phyloP scores from a whole-genome alignment of 805 yeast species.

The Lipomyces yamadae region DNA sequence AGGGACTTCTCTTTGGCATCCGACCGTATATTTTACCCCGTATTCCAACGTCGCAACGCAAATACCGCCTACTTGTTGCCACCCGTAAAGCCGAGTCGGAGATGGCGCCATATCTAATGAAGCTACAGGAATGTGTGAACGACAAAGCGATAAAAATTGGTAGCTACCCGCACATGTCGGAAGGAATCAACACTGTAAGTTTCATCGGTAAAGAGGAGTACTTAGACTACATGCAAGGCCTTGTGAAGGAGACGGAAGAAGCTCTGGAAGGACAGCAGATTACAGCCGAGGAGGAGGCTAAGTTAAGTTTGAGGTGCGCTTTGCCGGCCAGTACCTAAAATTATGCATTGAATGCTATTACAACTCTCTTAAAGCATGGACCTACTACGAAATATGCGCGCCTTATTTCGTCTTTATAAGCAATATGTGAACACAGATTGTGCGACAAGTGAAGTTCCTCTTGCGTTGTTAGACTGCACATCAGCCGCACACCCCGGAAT shows the following conservation, averaged over 20 bases:
- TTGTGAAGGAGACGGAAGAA: conserved; percentile 55
- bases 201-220: conserved; percentile 62
- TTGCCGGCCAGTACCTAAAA: background rate
- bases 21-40: conserved; percentile 48
- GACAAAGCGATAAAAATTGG: conserved; percentile 68
- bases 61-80: conserved; percentile 59
- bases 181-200: conserved; percentile 71
- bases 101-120: conserved; percentile 66
- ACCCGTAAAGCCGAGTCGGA: conserved; percentile 66
- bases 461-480: too few relatives aligned
- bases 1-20: conserved; percentile 55
- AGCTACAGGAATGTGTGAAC: conserved; percentile 54
- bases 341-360: background rate
- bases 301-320: conserved; percentile 18
- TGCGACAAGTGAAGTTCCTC: too few relatives aligned
- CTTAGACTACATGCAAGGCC: conserved; percentile 47
- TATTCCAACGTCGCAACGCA: conserved; percentile 48
- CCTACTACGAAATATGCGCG: background rate
- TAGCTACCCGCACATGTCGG: conserved; percentile 78
- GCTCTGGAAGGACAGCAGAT: conserved; percentile 63
- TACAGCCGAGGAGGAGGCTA: conserved; percentile 59
- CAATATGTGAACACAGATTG: too few relatives aligned
- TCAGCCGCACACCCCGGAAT: too few relatives aligned
- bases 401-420: too few relatives aligned
- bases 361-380: background rate